phyloP scores from a whole-genome alignment of 352 stramenopile species.

The Thraustochytrium striatum region DNA sequence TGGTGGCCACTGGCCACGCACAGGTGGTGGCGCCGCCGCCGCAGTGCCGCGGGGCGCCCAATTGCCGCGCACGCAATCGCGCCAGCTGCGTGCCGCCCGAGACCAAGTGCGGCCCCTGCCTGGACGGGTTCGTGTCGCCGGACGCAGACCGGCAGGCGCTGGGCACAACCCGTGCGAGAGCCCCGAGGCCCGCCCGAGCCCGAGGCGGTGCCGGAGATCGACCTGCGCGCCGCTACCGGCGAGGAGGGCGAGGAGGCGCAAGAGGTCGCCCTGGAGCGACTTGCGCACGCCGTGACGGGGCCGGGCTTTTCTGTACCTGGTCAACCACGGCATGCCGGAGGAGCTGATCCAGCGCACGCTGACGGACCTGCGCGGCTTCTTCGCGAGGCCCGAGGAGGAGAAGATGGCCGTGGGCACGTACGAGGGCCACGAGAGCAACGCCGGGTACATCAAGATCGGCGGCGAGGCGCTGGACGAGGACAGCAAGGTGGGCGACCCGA shows the following conservation, averaged over 20 bases:
- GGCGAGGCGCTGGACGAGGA: constrained; percentile 6
- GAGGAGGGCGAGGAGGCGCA: background rate
- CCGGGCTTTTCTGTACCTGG: background rate
- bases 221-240: background rate
- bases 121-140: background rate
- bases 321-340: background rate
- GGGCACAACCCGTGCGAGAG: no score
- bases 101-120: background rate
- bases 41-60: background rate
- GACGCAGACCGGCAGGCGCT: background rate
- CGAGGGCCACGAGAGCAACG: background rate
- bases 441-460: background rate
- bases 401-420: background rate
- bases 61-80: background rate
- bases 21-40: background rate
- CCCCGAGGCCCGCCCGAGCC: background rate
- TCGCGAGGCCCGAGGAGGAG: background rate
- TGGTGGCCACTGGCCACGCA: background rate
- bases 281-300: background rate
- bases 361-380: background rate
- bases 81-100: background rate
- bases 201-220: background rate
- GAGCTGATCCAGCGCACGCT: background rate
- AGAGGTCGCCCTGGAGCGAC: background rate
- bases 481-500: background rate